Evolutionary conservation across 768 basidiomycete genomes (phyloP), one percentile per base, ranked within the genome.

Genomic region (Suillus weaverae): DNA sequence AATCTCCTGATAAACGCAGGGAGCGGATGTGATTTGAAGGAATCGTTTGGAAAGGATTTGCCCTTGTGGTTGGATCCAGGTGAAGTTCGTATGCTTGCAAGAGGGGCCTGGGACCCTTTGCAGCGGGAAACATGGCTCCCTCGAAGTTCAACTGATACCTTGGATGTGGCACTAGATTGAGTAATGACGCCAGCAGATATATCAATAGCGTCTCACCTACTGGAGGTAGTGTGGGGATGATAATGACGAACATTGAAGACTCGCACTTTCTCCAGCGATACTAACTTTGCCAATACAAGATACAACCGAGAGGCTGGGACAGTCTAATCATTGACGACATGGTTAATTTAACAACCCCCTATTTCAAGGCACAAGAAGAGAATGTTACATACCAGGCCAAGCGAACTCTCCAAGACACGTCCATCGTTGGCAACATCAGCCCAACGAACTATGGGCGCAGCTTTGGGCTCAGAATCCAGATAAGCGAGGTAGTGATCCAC

Each of bases 401-500:
- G 57, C 63, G 62, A 55, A 20, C 57, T 22, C 38, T 70, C 65
- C 61, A 76, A 65, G 59, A 77, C 66, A 61, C 78, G 76, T 43
- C 75, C 75, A 67, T 82, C 81, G 67, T 78, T 81, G 51, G 76
- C 79, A 57, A 80, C 77, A 66, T 81, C 80, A 20, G 73, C 75
- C 67, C 72, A 77, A 13, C 68, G 62, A 22, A 81, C 69, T 18
- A 60, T 71, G n/a, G 69, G 60, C 41, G 70, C 70, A 32, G 67
- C 43, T 60, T 67, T 64, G 6, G 68, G 70, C 32, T 60, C 66
- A 36, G 73, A 69, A 50, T 63, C 64, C 32, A 68, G 66, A 77
- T 76, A 46, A 56, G 64, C 48, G 68, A 61, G 44, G 65, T 68
- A 70, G 32, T 65, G 67, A 33, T 66, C 66, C 22, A 80, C 77